Percentiles rank a stretch among this genome's conserved stretches.
Conservation (phyloP, 1,139 yeast species). For the Pneumocystis carinii region DNA sequence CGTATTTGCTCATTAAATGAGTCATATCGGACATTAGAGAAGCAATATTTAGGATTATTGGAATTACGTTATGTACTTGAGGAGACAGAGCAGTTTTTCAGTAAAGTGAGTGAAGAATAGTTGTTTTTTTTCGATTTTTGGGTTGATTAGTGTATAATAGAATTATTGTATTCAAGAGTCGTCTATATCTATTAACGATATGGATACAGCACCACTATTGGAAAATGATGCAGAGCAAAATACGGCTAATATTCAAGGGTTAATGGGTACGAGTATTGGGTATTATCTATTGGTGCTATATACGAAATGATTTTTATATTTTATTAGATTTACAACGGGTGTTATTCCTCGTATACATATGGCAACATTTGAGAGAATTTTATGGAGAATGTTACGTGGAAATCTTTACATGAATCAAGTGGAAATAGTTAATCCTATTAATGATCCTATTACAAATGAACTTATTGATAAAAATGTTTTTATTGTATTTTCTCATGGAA, state of each 20-base stretch:
- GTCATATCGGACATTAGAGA: conserved; percentile 39
- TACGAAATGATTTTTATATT: not conserved
- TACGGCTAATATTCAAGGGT: conserved; percentile 1
- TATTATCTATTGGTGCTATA: not conserved
- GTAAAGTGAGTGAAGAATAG: conserved; percentile 16
- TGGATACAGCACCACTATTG: conserved; percentile 25
- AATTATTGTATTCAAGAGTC: conserved; percentile 20
- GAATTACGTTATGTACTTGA: conserved; percentile 56
- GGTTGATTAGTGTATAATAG: conserved; percentile 13
- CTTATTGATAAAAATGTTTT: conserved; percentile 55
- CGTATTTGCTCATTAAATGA: conserved; percentile 42
- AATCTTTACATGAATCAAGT: conserved; percentile 62
- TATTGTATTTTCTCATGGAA: conserved; percentile 80
- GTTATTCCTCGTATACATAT: conserved; percentile 63
- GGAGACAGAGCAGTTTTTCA: conserved; percentile 57
- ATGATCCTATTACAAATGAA: conserved; percentile 36
- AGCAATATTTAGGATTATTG: conserved; percentile 40
- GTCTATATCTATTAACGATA: conserved; percentile 20
- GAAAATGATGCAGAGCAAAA: conserved; percentile 17
- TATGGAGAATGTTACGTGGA: conserved; percentile 90
- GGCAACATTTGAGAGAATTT: conserved; percentile 59
- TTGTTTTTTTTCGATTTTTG: not conserved
- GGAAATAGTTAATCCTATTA: conserved; percentile 46
- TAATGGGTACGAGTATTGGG: not conserved
- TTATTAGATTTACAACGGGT: conserved; percentile 58